A percentile compares a stretch with the other conserved stretches of the same genome.
Conservation (phyloP, 75 land plant species). For the Ceratopteris richardii region DNA sequence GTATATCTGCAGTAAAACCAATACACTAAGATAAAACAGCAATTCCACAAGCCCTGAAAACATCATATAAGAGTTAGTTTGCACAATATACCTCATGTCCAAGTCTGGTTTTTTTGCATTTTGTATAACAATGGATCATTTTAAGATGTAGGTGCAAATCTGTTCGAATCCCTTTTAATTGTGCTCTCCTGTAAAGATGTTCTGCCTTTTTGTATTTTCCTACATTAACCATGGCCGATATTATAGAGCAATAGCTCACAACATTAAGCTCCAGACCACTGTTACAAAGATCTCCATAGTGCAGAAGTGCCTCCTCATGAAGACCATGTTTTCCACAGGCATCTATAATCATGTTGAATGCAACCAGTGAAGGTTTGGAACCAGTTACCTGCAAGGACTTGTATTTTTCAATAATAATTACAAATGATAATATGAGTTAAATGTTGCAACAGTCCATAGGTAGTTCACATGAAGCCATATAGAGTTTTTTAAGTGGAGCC, state of each 20-base stretch:
- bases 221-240: conserved; percentile 21
- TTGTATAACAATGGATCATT: conserved; percentile 28
- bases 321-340: conserved; percentile 29
- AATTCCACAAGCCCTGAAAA: background rate
- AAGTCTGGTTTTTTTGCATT: conserved; percentile 22
- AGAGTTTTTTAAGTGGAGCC: no score
- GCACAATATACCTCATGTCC: conserved; percentile 29
- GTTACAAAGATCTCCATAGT: conserved; percentile 19
- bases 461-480: no score
- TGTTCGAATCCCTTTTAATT: conserved; percentile 14
- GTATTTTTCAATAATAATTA: no score
- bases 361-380: conserved; percentile 27
- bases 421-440: no score
- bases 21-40: background rate
- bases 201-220: conserved; percentile 31
- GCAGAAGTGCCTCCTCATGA: conserved; percentile 20
- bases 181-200: conserved; percentile 20
- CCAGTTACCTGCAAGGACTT: conserved; percentile 1
- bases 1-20: background rate
- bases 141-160: conserved; percentile 14
- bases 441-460: no score
- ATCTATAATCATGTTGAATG: conserved; percentile 26
- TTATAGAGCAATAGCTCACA: conserved; percentile 30
- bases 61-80: no score
- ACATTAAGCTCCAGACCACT: conserved; percentile 16